Evolutionary conservation across 768 basidiomycete genomes (phyloP).

Genomic region (Thelephora aurantiotincta): DNA sequence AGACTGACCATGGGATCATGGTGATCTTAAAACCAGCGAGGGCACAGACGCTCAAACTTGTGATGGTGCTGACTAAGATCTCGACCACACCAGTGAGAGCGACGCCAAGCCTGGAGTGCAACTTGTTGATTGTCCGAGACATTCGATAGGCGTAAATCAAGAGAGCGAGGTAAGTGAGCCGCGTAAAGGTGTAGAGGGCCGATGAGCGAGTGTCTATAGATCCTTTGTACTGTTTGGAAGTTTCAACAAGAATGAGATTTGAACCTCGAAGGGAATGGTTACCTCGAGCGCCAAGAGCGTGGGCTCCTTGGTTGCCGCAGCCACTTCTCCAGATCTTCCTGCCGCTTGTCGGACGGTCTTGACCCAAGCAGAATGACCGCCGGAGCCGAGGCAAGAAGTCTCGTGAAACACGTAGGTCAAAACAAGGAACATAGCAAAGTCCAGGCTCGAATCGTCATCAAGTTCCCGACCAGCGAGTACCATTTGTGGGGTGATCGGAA

Average conservation of each 20-base stretch:
- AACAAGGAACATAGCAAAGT: slow-evolving; percentile 57
- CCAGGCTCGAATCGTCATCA: slow-evolving; percentile 32
- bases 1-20: slow-evolving; percentile 72
- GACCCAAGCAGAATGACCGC: slow-evolving; percentile 53
- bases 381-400: slow-evolving; percentile 47
- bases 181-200: slow-evolving; percentile 57
- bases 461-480: slow-evolving; percentile 59
- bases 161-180: slow-evolving; percentile 65
- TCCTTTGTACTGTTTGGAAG: slow-evolving; percentile 27
- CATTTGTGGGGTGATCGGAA: slow-evolving; percentile 59
- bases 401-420: slow-evolving; percentile 78
- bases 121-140: slow-evolving; percentile 63
- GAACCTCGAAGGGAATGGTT: not conserved
- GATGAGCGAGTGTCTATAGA: slow-evolving; percentile 34
- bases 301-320: slow-evolving; percentile 27
- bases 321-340: slow-evolving; percentile 20
- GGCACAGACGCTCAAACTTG: slow-evolving; percentile 85
- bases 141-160: slow-evolving; percentile 63
- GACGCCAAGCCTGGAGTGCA: slow-evolving; percentile 84
- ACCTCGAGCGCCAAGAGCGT: slow-evolving; percentile 33
- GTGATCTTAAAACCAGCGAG: slow-evolving; percentile 80
- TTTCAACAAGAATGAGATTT: slow-evolving; percentile 17
- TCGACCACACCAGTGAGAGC: slow-evolving; percentile 90
- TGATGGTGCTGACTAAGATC: slow-evolving; percentile 84
- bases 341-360: slow-evolving; percentile 34